phyloP scores from a whole-genome alignment of 352 stramenopile genomes.

The Phytopythium montanum region DNA sequence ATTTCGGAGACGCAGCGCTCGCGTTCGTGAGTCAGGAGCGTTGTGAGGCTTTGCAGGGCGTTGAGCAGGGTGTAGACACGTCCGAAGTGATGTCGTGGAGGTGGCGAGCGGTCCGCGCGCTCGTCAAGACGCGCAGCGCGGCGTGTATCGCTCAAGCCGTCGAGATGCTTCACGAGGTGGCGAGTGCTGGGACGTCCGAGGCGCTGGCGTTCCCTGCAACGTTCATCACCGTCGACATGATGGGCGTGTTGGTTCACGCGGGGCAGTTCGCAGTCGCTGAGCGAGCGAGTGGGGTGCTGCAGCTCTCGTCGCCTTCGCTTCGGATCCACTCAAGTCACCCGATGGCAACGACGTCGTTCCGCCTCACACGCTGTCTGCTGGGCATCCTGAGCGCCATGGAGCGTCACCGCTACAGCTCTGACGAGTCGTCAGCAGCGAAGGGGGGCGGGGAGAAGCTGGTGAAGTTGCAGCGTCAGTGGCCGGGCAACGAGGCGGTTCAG shows the following conservation, averaged over 20 bases:
- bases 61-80: background rate
- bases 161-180: slow-evolving; percentile 18
- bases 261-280: slow-evolving; percentile 24
- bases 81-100: slow-evolving; percentile 8
- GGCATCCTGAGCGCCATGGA: slow-evolving; percentile 15
- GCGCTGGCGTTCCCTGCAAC: slow-evolving; percentile 31
- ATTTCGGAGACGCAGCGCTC: slow-evolving; percentile 28
- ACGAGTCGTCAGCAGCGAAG: background rate
- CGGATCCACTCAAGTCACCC: slow-evolving; percentile 3
- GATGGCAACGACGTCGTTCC: background rate
- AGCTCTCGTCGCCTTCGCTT: slow-evolving; percentile 2
- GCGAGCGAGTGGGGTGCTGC: slow-evolving; percentile 23
- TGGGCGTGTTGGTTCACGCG: slow-evolving; percentile 13
- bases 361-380: slow-evolving; percentile 21
- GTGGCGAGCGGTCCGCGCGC: slow-evolving; percentile 18
- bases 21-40: slow-evolving; percentile 19
- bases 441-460: slow-evolving; percentile 2
- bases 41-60: background rate
- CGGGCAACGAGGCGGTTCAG: slow-evolving; percentile 16
- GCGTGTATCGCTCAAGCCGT: slow-evolving; percentile 25
- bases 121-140: slow-evolving; percentile 32
- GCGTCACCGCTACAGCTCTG: background rate
- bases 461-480: slow-evolving; percentile 6
- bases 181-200: background rate
- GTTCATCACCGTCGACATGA: slow-evolving; percentile 38